Evolutionary conservation across 148 eudicot species (phyloP).

Genomic region (Pharnaceum exiguum): DNA sequence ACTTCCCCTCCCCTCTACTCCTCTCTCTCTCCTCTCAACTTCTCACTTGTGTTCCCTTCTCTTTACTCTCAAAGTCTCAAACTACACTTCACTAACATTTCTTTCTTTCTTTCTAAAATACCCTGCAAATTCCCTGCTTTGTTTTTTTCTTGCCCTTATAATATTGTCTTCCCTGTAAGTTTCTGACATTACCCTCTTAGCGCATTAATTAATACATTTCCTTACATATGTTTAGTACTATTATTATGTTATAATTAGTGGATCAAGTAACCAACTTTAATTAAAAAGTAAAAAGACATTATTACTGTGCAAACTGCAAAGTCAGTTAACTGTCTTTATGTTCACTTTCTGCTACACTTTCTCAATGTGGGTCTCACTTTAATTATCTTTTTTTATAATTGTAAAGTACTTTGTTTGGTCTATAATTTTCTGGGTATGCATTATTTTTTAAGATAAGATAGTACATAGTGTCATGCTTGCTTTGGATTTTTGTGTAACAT

Average conservation of each 20-base stretch:
- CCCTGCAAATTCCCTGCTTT: constrained; percentile 14
- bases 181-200: background rate
- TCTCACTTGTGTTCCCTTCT: no score
- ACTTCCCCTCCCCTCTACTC: background rate
- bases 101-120: no score
- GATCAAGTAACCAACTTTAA: constrained; percentile 16
- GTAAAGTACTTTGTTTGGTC: background rate
- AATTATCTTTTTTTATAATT: background rate
- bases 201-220: background rate
- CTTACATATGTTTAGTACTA: background rate
- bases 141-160: background rate
- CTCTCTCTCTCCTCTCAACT: background rate
- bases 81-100: no score
- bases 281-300: background rate
- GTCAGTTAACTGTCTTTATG: constrained; percentile 22
- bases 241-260: background rate
- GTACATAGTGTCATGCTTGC: no score
- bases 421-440: no score
- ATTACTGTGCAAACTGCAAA: constrained; percentile 14
- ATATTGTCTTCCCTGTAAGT: background rate
- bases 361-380: constrained; percentile 28
- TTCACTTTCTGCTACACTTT: constrained; percentile 16
- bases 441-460: no score
- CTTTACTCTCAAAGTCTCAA: no score
- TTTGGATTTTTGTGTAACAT: no score